These are phyloP conservation scores for Boechera retrofracta DNA, from an alignment of 345 rosid species.

Conservation along the genomic window DNA sequence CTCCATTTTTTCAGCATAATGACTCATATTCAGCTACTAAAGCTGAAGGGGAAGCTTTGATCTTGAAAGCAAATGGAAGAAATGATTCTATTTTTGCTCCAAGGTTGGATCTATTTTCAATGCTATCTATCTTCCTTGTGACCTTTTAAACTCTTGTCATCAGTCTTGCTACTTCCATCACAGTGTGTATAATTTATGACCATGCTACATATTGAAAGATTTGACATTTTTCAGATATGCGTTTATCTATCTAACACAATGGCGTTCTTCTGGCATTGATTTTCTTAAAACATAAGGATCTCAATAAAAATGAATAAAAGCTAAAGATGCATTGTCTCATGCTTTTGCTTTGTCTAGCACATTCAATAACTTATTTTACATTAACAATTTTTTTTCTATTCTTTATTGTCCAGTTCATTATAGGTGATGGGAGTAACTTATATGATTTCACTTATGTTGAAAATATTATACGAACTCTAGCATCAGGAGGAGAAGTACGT, in stretches of 20 bases:
- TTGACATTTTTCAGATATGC: slow-evolving; percentile 5
- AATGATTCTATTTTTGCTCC: slow-evolving; percentile 77
- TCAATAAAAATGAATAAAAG: not conserved
- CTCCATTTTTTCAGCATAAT: slow-evolving; percentile 61
- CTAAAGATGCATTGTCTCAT: not conserved
- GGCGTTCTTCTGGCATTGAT: not conserved
- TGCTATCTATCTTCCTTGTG: not conserved
- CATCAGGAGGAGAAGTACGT: slow-evolving; percentile 70
- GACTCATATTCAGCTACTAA: slow-evolving; percentile 92
- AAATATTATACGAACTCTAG: slow-evolving; percentile 47
- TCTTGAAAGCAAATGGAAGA: slow-evolving; percentile 71
- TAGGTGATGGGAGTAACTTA: slow-evolving; percentile 83
- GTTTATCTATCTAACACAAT: not conserved
- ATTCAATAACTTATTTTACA: not conserved
- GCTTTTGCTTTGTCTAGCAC: not conserved
- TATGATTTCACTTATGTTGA: slow-evolving; percentile 91
- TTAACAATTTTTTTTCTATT: not conserved
- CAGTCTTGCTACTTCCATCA: slow-evolving; percentile 6
- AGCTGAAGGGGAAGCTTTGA: slow-evolving; percentile 81
- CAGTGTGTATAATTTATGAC: not conserved
- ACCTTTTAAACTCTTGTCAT: not conserved
- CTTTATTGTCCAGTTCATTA: slow-evolving; percentile 65
- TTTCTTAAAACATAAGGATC: not conserved
- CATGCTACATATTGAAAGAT: not conserved
- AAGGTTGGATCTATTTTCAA: slow-evolving; percentile 56